Percentiles rank a stretch among this genome's conserved stretches.
These are phyloP conservation scores for Calamus simplicifolius DNA, from an alignment of 176 grass and related monocot species.

Conservation along the genomic window DNA sequence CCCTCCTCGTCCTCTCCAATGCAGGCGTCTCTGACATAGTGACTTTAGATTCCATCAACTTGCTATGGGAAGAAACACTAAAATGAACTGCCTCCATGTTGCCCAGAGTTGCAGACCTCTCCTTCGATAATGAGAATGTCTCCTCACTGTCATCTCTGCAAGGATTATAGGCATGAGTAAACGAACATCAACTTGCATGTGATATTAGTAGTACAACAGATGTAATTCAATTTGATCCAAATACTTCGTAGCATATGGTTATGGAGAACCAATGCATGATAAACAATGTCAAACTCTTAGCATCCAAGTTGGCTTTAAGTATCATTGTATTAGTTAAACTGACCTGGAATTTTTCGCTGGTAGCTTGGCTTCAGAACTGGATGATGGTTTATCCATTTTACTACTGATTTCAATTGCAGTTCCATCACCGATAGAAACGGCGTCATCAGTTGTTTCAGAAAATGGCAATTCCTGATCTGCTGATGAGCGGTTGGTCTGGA, in stretches of 20 bases:
- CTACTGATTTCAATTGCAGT: conserved; percentile 12
- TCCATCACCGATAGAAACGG: conserved; percentile 2
- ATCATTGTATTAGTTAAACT: conserved; percentile 10
- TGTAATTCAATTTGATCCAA: too few relatives aligned
- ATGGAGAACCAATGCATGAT: too few relatives aligned
- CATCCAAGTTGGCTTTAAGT: too few relatives aligned
- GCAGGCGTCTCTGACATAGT: neutral
- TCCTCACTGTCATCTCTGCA: too few relatives aligned
- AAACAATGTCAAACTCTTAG: too few relatives aligned
- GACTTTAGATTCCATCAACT: neutral
- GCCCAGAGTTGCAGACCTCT: neutral
- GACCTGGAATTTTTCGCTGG: conserved; percentile 43
- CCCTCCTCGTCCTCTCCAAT: conserved; percentile 21
- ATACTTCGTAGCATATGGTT: too few relatives aligned
- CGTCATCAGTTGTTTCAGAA: conserved; percentile 15
- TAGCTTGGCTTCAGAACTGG: conserved; percentile 10
- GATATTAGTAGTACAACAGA: too few relatives aligned
- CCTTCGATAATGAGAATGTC: neutral
- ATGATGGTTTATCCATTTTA: conserved; percentile 15
- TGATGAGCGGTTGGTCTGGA: conserved; percentile 2
- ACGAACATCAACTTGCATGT: neutral
- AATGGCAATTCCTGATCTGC: conserved; percentile 23
- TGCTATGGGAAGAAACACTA: neutral
- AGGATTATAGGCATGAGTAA: too few relatives aligned
- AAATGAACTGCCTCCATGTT: neutral